Evolutionary conservation across 805 yeast species (phyloP), one percentile per base, ranked within the genome.

Genomic region (Schwanniomyces vanrijiae): DNA sequence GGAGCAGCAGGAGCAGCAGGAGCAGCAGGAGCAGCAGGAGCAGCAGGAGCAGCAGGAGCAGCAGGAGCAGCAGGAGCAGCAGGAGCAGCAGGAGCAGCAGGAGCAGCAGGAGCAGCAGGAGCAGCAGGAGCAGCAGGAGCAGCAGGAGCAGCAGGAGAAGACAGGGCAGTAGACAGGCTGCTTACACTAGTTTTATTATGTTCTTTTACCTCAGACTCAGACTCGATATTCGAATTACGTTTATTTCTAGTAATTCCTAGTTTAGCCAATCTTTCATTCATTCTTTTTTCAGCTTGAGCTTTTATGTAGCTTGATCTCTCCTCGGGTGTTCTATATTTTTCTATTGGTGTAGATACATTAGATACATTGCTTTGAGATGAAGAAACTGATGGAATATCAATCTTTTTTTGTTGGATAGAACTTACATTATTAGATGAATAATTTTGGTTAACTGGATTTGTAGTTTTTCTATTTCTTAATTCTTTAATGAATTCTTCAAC

Each of bases 241-340:
- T 60, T 61, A 47, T 69, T 66, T 60, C 82, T 71, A 19, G 75
- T 68, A 49, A 89, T 78, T 2, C 96, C 96, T 47, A 90, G 75
- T 51, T 84, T 86, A 2, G 95, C 96, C 58, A 90, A 74, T 56
- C 90, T 76, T 57, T 88, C 96, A 50, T 83, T 84, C 97, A 90
- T 90, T 65, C 88, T 80, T 65, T 71, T 71, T 58, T 84, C 83
- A 1, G 79, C 78, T 59, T 88, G 92, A 14, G 90, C 92, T 63
- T 88, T 90, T 44, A 89, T 82, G 57, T 81, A 78, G n/a, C 88
- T 86, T 4, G 94, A 80, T 50, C 95, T 75, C 40, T 87, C 91
- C 48, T 81, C 86, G 1, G 87, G 76, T 9, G 81, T 69, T 25
- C 63, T 71, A 60, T 65, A 72, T 9, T 48, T 50, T n/a, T 35